Conservation (phyloP, 1,284 basidiomycete species). For the Ceraceosorus bombacis region DNA sequence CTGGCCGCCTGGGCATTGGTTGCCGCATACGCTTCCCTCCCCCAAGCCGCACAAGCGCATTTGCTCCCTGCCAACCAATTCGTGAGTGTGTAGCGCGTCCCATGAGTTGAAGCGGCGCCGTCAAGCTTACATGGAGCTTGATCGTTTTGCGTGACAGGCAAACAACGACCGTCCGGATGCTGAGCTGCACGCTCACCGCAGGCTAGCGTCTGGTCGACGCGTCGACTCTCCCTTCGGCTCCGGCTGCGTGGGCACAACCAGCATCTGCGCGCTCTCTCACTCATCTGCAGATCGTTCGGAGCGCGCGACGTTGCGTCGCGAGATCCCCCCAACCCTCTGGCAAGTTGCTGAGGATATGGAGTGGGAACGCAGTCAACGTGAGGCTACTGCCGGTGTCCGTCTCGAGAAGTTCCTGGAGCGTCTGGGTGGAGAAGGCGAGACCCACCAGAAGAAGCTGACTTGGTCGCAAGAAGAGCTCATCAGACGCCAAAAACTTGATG, state of each 20-base stretch:
- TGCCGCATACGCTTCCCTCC: too few species aligned
- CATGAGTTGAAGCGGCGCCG: too few species aligned
- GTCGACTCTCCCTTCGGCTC: neutral
- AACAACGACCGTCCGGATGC: too few species aligned
- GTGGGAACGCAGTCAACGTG: neutral
- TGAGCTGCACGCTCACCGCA: neutral
- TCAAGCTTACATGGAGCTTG: too few species aligned
- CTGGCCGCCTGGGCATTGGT: too few species aligned
- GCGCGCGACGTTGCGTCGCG: slow-evolving; percentile 1
- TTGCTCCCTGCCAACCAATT: too few species aligned
- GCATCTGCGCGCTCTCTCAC: neutral
- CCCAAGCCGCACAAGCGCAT: too few species aligned
- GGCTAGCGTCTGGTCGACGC: neutral
- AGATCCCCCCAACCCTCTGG: neutral
- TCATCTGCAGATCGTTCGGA: neutral
- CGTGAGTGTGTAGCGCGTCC: too few species aligned
- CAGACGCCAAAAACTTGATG: neutral
- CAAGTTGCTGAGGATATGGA: neutral
- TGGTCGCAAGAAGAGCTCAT: neutral
- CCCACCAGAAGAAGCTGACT: neutral
- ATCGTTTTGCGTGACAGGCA: too few species aligned
- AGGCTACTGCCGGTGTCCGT: neutral
- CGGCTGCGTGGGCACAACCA: neutral
- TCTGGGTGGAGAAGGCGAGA: neutral
- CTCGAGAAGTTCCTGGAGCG: neutral